Conservation (phyloP, 345 rosid species). For the Gossypium raimondii region DNA sequence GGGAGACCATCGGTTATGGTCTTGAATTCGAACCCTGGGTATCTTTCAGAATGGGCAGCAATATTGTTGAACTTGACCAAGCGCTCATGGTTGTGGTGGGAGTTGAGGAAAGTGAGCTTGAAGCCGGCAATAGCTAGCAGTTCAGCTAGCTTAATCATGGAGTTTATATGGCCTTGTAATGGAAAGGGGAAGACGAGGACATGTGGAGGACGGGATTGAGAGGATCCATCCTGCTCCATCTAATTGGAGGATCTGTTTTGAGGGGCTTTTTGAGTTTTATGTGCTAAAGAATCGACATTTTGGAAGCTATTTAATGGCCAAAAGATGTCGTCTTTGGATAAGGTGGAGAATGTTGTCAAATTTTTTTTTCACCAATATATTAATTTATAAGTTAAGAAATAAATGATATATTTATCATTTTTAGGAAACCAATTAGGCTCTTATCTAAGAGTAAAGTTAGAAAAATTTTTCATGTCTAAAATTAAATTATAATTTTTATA, state of each 20-base stretch:
- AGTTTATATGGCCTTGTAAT: slow-evolving; percentile 59
- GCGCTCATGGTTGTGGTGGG: slow-evolving; percentile 30
- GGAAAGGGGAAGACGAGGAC: slow-evolving; percentile 60
- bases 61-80: slow-evolving; percentile 22
- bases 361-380: too few species aligned
- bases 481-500: too few species aligned
- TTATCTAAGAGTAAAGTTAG: too few species aligned
- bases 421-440: too few species aligned
- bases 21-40: slow-evolving; percentile 29
- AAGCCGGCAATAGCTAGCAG: slow-evolving; percentile 42
- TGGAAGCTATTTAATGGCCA: neutral
- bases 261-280: neutral
- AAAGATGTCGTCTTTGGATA: too few species aligned
- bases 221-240: neutral
- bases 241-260: neutral
- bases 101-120: slow-evolving; percentile 52
- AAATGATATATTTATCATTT: too few species aligned
- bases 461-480: too few species aligned
- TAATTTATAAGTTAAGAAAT: too few species aligned
- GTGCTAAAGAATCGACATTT: neutral
- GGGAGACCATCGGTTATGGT: slow-evolving; percentile 34
- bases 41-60: slow-evolving; percentile 31
- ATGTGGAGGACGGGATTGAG: slow-evolving; percentile 4
- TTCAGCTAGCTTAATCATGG: slow-evolving; percentile 67
- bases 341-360: too few species aligned